These are phyloP conservation scores for Salix exigua DNA, from an alignment of 345 rosid species.

Conservation along the genomic window DNA sequence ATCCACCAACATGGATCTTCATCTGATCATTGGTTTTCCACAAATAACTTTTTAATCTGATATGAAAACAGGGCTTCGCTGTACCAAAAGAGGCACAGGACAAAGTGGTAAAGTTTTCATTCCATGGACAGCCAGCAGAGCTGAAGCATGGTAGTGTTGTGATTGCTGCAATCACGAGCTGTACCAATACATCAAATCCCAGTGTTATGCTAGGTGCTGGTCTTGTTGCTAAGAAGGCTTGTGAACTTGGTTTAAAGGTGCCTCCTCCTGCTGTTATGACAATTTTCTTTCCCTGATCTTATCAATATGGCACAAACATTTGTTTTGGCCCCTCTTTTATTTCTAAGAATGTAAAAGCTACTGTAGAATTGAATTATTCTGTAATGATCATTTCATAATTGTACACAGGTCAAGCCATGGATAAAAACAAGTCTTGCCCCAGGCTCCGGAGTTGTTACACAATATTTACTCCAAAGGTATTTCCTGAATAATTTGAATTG, in stretches of 20 bases:
- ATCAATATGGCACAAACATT: no score
- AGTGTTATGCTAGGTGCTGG: constrained; percentile 36
- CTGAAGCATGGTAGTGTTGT: constrained; percentile 29
- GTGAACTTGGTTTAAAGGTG: constrained; percentile 73
- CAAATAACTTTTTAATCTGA: no score
- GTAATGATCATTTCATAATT: neutral
- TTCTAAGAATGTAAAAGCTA: no score
- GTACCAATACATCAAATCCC: constrained; percentile 35
- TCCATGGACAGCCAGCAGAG: constrained; percentile 54
- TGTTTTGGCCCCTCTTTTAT: neutral
- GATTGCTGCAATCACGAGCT: constrained; percentile 35
- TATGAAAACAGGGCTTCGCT: constrained; percentile 64
- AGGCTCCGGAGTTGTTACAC: constrained; percentile 97
- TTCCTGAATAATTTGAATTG: neutral
- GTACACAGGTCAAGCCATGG: constrained; percentile 88
- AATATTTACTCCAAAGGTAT: constrained; percentile 76
- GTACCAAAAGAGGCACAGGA: constrained; percentile 81
- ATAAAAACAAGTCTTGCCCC: constrained; percentile 98
- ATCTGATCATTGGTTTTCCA: neutral
- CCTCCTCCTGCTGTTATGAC: no score
- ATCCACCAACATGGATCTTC: neutral
- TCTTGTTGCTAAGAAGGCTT: constrained; percentile 53
- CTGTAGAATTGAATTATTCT: no score
- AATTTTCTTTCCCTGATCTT: no score
- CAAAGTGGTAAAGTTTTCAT: constrained; percentile 73